A percentile compares a stretch with the other conserved stretches of the same genome.
Conservation (phyloP, 1,284 basidiomycete species). For the Lentinus polychrous region DNA sequence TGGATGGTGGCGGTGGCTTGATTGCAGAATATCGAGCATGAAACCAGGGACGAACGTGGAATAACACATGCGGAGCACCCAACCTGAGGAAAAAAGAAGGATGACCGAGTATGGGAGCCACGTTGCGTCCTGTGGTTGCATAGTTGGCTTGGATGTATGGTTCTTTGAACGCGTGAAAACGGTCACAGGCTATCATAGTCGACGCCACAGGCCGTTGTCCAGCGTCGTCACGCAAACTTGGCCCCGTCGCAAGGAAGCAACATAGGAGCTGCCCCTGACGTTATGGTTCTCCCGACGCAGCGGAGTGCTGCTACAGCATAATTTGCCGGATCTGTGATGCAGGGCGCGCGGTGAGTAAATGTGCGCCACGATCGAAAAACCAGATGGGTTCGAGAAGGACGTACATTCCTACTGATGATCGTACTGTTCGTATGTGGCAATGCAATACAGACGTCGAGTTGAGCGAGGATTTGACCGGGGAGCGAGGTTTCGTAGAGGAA, state of each 20-base stretch:
- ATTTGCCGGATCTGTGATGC: constrained; percentile 42
- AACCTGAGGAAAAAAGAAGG: no score
- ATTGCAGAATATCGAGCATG: no score
- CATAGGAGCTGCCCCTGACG: no score
- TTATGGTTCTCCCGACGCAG: no score
- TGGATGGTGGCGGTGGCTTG: no score
- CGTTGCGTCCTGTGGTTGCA: no score
- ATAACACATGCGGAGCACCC: no score
- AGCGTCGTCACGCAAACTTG: background rate
- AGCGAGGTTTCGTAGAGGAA: background rate
- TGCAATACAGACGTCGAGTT: background rate
- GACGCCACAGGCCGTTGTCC: background rate
- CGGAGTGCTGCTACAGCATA: constrained; percentile 34
- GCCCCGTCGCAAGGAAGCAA: background rate
- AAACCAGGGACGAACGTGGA: no score
- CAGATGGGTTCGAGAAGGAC: constrained; percentile 24
- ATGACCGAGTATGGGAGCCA: no score
- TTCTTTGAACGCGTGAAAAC: no score
- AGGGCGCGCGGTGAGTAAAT: constrained; percentile 7
- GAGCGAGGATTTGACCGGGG: constrained; percentile 2
- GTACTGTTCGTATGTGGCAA: constrained; percentile 44
- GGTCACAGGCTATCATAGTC: no score
- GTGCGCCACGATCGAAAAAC: constrained; percentile 5
- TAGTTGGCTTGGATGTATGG: no score
- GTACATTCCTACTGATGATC: constrained; percentile 64